Percentiles rank a stretch among this genome's conserved stretches.
phyloP scores from a whole-genome alignment of 1,284 basidiomycete genomes.

The Tilletia walkeri region DNA sequence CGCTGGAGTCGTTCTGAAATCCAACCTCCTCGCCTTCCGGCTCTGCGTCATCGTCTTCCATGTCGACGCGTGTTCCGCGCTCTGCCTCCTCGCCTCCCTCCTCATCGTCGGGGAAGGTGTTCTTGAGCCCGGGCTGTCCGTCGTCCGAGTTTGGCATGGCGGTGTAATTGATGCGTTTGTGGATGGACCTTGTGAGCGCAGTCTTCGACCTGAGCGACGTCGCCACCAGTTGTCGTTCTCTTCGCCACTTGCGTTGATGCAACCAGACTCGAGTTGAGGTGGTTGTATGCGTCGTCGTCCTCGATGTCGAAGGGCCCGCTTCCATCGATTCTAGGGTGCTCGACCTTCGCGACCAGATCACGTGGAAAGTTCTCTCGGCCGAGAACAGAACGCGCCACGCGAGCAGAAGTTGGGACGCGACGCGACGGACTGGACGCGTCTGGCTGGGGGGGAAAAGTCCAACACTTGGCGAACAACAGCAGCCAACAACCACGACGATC shows the following conservation, averaged over 20 bases:
- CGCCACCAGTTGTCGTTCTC: no score
- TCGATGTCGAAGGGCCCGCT: no score
- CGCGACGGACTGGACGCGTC: neutral
- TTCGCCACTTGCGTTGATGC: no score
- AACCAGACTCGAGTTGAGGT: no score
- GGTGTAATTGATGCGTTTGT: neutral
- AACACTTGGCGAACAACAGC: conserved; percentile 9
- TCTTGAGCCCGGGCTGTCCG: conserved; percentile 23
- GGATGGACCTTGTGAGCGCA: no score
- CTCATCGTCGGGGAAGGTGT: conserved; percentile 25
- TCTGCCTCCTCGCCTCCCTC: conserved; percentile 24
- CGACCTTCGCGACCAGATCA: conserved; percentile 13
- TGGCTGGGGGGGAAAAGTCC: neutral
- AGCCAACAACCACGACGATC: neutral
- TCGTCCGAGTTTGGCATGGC: conserved; percentile 20
- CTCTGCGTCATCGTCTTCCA: conserved; percentile 59
- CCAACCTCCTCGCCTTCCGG: conserved; percentile 70
- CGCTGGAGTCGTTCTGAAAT: conserved; percentile 58
- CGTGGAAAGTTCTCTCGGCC: neutral
- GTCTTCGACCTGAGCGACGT: no score
- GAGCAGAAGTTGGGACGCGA: neutral
- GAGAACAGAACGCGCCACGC: neutral
- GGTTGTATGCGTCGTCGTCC: no score
- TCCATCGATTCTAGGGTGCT: neutral
- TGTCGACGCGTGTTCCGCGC: conserved; percentile 41